Conservation (phyloP, 352 stramenopile species). For the Globisporangium rhizosaccharum region DNA sequence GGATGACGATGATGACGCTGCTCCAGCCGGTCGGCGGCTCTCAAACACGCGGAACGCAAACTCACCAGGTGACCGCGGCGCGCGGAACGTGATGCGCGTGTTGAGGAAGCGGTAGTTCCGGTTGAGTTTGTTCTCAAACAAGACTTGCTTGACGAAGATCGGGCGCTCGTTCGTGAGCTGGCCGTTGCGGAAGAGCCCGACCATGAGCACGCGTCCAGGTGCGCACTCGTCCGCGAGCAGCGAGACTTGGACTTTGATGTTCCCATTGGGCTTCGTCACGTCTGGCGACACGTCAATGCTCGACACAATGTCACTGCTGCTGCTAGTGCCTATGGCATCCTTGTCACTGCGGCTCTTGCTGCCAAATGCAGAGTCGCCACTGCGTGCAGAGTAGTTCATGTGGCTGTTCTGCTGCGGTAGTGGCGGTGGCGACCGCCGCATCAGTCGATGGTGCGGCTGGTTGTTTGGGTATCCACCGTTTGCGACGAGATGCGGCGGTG, state of each 20-base stretch:
- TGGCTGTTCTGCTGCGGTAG: not conserved
- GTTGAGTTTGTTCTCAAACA: conserved; percentile 75
- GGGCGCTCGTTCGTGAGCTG: conserved; percentile 73
- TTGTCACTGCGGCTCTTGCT: conserved; percentile 15
- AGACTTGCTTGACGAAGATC: conserved; percentile 81
- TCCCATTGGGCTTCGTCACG: conserved; percentile 67
- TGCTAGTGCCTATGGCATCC: conserved; percentile 7
- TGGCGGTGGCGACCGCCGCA: not conserved
- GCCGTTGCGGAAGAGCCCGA: conserved; percentile 72
- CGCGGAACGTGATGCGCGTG: conserved; percentile 78
- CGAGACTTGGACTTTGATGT: conserved; percentile 72
- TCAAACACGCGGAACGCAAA: conserved; percentile 85
- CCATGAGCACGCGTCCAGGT: conserved; percentile 53
- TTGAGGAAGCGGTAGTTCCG: conserved; percentile 57
- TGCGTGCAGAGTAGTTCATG: not conserved
- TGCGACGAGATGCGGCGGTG: conserved; percentile 1
- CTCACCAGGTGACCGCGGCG: conserved; percentile 68
- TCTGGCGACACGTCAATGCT: conserved; percentile 46
- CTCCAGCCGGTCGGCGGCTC: conserved; percentile 24
- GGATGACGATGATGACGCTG: no score
- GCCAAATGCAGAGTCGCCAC: conserved; percentile 12
- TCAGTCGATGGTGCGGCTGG: no score
- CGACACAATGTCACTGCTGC: conserved; percentile 7
- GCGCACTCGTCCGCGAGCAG: conserved; percentile 54
- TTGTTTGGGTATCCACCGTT: not conserved